phyloP scores from a whole-genome alignment of 768 basidiomycete genomes.

The Lactarius deliciosus region DNA sequence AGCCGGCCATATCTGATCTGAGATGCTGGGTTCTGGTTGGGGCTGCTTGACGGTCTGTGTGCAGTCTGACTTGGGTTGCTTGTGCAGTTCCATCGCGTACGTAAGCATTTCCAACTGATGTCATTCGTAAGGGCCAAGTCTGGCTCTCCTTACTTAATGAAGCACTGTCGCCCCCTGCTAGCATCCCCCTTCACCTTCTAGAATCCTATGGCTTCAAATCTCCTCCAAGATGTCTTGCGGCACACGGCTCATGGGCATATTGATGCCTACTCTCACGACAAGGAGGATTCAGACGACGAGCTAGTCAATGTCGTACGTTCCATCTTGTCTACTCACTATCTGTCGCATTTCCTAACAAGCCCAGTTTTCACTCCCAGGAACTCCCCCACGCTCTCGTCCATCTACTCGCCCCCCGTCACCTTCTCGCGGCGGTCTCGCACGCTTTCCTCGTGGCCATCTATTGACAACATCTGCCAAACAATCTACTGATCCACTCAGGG shows the following conservation, averaged over 20 bases:
- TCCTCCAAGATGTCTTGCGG: slow-evolving; percentile 68
- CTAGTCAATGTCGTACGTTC: slow-evolving; percentile 67
- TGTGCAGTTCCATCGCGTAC: neutral
- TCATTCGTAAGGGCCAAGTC: neutral
- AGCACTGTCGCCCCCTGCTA: neutral
- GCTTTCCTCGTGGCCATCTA: slow-evolving; percentile 48
- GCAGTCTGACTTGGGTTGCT: neutral
- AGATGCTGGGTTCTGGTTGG: neutral
- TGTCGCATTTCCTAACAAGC: slow-evolving; percentile 8
- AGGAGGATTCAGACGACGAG: slow-evolving; percentile 64
- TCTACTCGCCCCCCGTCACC: slow-evolving; percentile 50
- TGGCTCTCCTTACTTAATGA: neutral
- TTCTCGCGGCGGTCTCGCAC: slow-evolving; percentile 44
- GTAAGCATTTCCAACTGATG: slow-evolving; percentile 16
- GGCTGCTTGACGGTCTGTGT: neutral
- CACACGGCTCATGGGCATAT: slow-evolving; percentile 43
- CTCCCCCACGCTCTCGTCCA: slow-evolving; percentile 56
- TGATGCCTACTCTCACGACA: slow-evolving; percentile 39
- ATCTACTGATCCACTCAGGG: slow-evolving; percentile 59
- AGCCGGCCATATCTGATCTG: slow-evolving; percentile 9
- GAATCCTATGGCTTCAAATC: slow-evolving; percentile 35
- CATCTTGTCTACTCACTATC: slow-evolving; percentile 4
- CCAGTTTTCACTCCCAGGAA: slow-evolving; percentile 67
- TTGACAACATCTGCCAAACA: slow-evolving; percentile 38
- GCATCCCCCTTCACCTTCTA: neutral